Base-by-base conservation (phyloP, 1,284 basidiomycete genomes). In the Flammula alnicola region DNA sequence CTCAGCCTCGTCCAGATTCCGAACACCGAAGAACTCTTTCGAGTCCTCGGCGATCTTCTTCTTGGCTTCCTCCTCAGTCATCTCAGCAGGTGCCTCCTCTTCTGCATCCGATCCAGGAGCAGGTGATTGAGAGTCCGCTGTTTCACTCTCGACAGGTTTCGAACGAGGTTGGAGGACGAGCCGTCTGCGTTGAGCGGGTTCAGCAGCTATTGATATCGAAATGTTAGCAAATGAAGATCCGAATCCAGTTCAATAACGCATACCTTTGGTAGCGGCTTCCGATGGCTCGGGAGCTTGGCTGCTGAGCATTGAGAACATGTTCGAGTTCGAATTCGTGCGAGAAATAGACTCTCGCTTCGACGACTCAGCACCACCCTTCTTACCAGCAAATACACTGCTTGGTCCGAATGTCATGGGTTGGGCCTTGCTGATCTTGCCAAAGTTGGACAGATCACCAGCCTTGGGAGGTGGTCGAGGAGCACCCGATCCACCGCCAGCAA, bases 1-100 rank as follows among this genome's bases (percentile, higher is more conserved):
- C 55, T 95, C 88, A 19, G 91, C 95, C 66, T 98, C 95, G 36
- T 85, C 81, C 50, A 98, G 67, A 63, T 88, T 88, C 62, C 88
- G 85, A 30, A 90, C 78, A 43, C 77, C 78, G 65, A 92, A 85
- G 67, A 86, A 83, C 68, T 92, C 88, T 67, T 88, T 88, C 60
- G 76, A 74, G 64, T 95, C 90, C 62, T 93, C 88, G 26, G 74
- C 77, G 55, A 97, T 87, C 79, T 91, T 92, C 67, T 81, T 81
- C 73, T 82, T 80, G 32, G 86, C 89, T 7, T 86, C 84, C 7
- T 76, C 83, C 58, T 87, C 88, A 1, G 83, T 78, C 82, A 93
- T 84, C 48, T 79, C 73, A 33, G 69, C 61, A 22, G 63, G 64
- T 30, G 71, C 76, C 14, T 72, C 76, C 41, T 81, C 81, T 17